Evolutionary conservation across 73 alveolate genomes (phyloP).

Genomic region (Paramecium sexaurelia): DNA sequence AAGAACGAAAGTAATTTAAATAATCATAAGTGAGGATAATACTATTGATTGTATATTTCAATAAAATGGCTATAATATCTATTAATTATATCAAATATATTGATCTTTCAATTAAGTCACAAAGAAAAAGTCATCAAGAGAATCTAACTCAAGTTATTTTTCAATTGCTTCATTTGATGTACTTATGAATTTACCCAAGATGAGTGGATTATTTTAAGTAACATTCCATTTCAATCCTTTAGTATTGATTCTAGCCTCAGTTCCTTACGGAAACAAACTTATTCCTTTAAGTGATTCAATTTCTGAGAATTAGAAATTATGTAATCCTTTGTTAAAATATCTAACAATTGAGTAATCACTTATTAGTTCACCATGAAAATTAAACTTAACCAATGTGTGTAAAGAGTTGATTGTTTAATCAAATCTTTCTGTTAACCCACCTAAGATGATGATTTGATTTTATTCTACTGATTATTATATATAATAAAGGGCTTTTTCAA

Average conservation of each 20-base stretch:
- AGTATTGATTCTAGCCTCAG: neutral
- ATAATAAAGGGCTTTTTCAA: neutral
- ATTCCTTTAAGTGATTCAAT: neutral
- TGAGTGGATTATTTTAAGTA: neutral
- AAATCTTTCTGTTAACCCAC: conserved; percentile 21
- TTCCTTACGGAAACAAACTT: neutral
- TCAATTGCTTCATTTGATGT: neutral
- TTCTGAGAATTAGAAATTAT: neutral
- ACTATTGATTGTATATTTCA: too few species aligned
- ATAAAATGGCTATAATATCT: too few species aligned
- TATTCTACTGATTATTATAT: neutral
- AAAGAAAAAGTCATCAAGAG: neutral
- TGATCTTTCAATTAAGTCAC: conserved; percentile 2
- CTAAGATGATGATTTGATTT: neutral
- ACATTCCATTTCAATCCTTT: conserved; percentile 4
- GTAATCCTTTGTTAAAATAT: neutral
- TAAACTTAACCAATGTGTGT: neutral
- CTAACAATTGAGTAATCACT: neutral
- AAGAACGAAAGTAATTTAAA: too few species aligned
- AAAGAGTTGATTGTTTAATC: conserved; percentile 25
- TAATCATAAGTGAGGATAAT: too few species aligned
- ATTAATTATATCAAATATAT: neutral
- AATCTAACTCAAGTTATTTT: neutral
- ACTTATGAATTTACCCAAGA: neutral
- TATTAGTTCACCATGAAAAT: neutral